Percentiles rank a stretch among this genome's conserved stretches.
These are phyloP conservation scores for Marchantia polymorpha DNA, from an alignment of 225 moss, liverwort and hornwort species.

Conservation along the genomic window DNA sequence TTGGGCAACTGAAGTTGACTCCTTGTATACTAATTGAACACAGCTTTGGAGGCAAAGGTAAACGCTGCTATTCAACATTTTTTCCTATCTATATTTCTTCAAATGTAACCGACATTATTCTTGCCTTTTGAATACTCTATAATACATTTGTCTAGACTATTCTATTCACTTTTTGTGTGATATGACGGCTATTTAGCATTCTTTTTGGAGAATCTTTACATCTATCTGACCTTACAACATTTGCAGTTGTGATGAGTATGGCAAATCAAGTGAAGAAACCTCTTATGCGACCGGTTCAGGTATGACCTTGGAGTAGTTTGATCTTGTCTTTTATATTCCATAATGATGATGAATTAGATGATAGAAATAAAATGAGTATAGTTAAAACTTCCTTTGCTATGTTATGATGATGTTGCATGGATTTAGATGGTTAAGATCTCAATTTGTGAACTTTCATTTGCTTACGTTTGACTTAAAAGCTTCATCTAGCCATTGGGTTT, in stretches of 20 bases:
- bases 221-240: not conserved
- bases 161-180: not conserved
- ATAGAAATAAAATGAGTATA: too few relatives aligned
- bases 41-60: slow-evolving; percentile 97
- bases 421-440: too few relatives aligned
- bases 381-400: too few relatives aligned
- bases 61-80: not conserved
- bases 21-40: slow-evolving; percentile 91
- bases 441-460: not conserved
- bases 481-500: too few relatives aligned
- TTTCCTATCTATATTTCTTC: not conserved
- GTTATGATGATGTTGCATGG: too few relatives aligned
- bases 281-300: slow-evolving; percentile 81
- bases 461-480: not conserved
- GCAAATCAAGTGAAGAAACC: slow-evolving; percentile 96
- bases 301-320: slow-evolving; percentile 18
- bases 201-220: not conserved
- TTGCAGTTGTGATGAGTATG: slow-evolving; percentile 88
- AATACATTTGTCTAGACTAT: not conserved
- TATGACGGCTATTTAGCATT: not conserved
- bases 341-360: too few relatives aligned
- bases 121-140: not conserved
- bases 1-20: slow-evolving; percentile 80
- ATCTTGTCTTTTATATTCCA: too few relatives aligned
- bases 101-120: not conserved